Evolutionary conservation across 2,329 filamentous ascomycete species (phyloP).

Genomic region (Sphaerostilbella broomeana): DNA sequence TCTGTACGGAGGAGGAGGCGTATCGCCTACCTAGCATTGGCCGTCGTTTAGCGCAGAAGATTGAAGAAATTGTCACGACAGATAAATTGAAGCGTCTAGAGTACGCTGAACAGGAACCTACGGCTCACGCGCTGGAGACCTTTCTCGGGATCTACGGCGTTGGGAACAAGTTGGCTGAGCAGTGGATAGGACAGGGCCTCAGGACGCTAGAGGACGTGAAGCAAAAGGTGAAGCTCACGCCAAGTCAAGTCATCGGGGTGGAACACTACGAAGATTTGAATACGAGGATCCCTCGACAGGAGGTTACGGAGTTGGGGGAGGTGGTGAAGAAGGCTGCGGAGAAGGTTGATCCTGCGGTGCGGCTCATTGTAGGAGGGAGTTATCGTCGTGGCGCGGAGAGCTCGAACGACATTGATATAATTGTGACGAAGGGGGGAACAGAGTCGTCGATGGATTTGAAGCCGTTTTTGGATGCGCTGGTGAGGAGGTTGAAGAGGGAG

Average conservation of each 20-base stretch:
- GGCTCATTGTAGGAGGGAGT: slow-evolving; percentile 73
- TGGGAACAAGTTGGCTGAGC: slow-evolving; percentile 61
- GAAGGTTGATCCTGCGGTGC: slow-evolving; percentile 54
- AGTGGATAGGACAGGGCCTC: slow-evolving; percentile 71
- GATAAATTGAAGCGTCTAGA: slow-evolving; percentile 66
- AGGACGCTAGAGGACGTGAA: slow-evolving; percentile 66
- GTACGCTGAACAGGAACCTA: slow-evolving; percentile 58
- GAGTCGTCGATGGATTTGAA: slow-evolving; percentile 48
- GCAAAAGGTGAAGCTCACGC: slow-evolving; percentile 54
- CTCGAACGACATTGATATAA: slow-evolving; percentile 78
- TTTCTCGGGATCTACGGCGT: slow-evolving; percentile 79
- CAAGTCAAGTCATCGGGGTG: slow-evolving; percentile 68
- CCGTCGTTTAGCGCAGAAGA: slow-evolving; percentile 67
- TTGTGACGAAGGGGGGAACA: slow-evolving; percentile 66
- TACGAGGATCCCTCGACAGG: slow-evolving; percentile 66
- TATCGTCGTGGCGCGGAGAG: slow-evolving; percentile 71
- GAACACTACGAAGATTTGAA: slow-evolving; percentile 76
- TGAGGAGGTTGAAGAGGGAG: slow-evolving; percentile 51
- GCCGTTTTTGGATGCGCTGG: slow-evolving; percentile 55
- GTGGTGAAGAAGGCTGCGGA: slow-evolving; percentile 55
- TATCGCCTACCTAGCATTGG: slow-evolving; percentile 63
- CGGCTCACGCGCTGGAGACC: slow-evolving; percentile 56
- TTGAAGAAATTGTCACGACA: slow-evolving; percentile 80
- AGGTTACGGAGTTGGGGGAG: slow-evolving; percentile 64
- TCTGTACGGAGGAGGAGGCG: slow-evolving; percentile 66